Percentiles rank a stretch among this genome's conserved stretches.
phyloP scores from a whole-genome alignment of 2,329 filamentous ascomycete species.

The Epicoccum nigrum region DNA sequence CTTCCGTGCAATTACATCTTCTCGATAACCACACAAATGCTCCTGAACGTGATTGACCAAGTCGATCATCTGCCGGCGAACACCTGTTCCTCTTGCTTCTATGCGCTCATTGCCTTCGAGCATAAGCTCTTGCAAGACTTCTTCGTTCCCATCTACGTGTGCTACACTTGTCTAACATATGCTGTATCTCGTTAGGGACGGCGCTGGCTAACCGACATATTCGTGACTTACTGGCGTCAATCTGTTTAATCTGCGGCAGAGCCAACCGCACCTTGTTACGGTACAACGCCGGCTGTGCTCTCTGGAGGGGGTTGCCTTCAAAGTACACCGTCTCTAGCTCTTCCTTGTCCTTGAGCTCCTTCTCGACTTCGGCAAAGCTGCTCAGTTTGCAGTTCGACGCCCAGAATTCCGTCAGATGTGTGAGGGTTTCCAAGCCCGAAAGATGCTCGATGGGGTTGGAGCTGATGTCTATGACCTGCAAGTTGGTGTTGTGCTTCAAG shows the following conservation, averaged over 20 bases:
- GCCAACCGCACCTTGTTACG: constrained; percentile 91
- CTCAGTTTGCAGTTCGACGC: constrained; percentile 84
- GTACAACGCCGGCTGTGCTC: constrained; percentile 79
- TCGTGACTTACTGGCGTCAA: constrained; percentile 84
- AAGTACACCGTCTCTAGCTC: constrained; percentile 90
- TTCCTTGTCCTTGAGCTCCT: constrained; percentile 77
- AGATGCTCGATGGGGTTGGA: constrained; percentile 83
- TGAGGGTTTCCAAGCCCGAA: constrained; percentile 70
- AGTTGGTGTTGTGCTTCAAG: constrained; percentile 55
- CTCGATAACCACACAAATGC: too few species aligned
- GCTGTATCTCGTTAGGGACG: constrained; percentile 21
- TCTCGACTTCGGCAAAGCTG: constrained; percentile 83
- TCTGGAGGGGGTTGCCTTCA: constrained; percentile 90
- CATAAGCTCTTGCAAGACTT: neutral
- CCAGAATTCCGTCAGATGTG: constrained; percentile 87
- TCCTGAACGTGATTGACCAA: neutral
- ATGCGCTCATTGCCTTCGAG: neutral
- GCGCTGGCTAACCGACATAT: neutral
- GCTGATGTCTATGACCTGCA: constrained; percentile 85
- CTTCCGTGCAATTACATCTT: too few species aligned
- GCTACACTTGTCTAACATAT: constrained; percentile 29
- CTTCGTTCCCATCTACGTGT: neutral
- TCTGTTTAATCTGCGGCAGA: constrained; percentile 86
- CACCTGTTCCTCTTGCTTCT: neutral
- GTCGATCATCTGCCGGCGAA: too few species aligned